Evolutionary conservation across 2,329 filamentous ascomycete species (phyloP).

Genomic region (Aspergillus sp.): DNA sequence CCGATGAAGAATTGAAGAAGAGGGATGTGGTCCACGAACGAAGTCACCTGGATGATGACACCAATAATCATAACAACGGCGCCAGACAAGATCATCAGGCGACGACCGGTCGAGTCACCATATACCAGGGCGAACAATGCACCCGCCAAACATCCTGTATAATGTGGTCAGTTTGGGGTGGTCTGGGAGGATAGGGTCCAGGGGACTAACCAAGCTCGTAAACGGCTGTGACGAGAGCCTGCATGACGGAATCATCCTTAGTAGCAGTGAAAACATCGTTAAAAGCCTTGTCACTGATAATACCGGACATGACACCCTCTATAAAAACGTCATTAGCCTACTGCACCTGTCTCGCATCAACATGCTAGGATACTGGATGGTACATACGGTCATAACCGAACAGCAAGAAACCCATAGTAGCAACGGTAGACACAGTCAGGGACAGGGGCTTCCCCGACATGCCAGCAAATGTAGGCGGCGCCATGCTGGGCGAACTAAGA

Average conservation of each 20-base stretch:
- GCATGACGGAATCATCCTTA: conserved; percentile 39
- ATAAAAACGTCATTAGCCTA: neutral
- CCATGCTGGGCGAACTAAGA: conserved; percentile 39
- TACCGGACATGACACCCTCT: conserved; percentile 43
- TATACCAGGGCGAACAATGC: conserved; percentile 38
- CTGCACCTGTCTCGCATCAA: neutral
- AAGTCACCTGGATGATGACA: conserved; percentile 39
- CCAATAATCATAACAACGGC: conserved; percentile 51
- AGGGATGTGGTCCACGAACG: conserved; percentile 31
- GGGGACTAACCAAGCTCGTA: conserved; percentile 27
- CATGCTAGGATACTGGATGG: neutral
- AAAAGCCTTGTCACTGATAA: conserved; percentile 35
- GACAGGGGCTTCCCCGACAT: conserved; percentile 59
- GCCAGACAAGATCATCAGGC: conserved; percentile 56
- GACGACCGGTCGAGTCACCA: conserved; percentile 38
- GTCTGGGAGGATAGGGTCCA: neutral
- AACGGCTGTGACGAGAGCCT: conserved; percentile 33
- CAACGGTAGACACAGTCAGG: conserved; percentile 60
- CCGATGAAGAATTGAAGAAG: conserved; percentile 55
- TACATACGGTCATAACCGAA: conserved; percentile 57
- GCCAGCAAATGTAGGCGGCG: conserved; percentile 55
- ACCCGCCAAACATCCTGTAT: conserved; percentile 35
- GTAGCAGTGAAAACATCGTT: conserved; percentile 35
- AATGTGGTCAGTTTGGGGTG: neutral
- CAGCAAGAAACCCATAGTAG: conserved; percentile 63